Base-by-base conservation (phyloP, 768 basidiomycete genomes). In the Mycena kentingensis region DNA sequence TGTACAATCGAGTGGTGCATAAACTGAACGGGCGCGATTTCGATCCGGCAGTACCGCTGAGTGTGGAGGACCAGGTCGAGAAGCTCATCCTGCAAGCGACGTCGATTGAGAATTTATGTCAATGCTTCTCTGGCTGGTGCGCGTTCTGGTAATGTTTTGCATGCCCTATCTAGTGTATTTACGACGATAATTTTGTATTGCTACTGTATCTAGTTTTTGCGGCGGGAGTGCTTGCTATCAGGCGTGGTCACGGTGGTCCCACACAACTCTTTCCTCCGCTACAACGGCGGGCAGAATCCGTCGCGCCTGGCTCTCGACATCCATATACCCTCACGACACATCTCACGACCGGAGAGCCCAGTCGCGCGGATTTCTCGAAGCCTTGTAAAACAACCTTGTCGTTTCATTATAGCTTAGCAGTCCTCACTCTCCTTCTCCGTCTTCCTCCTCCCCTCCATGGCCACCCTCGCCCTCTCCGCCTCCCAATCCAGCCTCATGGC, bases 1-100 rank as follows among this genome's bases (percentile, higher is more conserved):
- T 98, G 26, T 95, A 95, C 68, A 93, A 93, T 60, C 88, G 97
- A 35, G 95, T 99, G 6, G 87, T 95, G 66, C 80, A 95, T 66
- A 99, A 99, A 72, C 78, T 99, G 50, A 97, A 91, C 48, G 93
- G 96, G 21, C 86, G 85, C 49, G 97, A 99, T 66, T 98, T 98
- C 76, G 90, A 96, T 64, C 90, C 93, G 0, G 85, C 91, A 4
- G 72, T 83, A 41, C 74, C 77, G 1, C 77, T 98, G 41, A 72
- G 78, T 8, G 90, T 98, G n/a, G 72, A 77, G 22, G 81, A 76
- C 10, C 97, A 99, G 69, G 97, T 99, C 12, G 91, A 94, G 64
- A 88, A 89, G 67, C 76, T 99, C 47, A 98, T 99, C 57, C 80
- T 86, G 57, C 93, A 98, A 68, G 93, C 97, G 4, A 97, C 90